Base-by-base conservation (phyloP, 2,329 filamentous ascomycete species). In the Diaporthe amygdali region DNA sequence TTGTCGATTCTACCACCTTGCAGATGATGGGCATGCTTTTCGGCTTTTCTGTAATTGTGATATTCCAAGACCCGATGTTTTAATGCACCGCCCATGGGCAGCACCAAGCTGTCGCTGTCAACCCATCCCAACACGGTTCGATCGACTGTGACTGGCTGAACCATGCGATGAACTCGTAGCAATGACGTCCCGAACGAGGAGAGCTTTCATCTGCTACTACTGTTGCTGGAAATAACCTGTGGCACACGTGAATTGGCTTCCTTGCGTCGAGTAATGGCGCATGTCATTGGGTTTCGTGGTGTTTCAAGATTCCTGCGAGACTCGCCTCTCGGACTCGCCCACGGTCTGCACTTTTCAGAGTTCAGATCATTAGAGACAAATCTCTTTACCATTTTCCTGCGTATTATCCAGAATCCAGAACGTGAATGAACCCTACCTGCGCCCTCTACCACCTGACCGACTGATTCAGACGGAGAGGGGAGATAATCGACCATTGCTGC, bases 21-120 rank as follows among this genome's bases (percentile, higher is more conserved):
- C 41, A 20, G 22, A 34, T 47, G 30, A 34, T 32, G 30, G 44
- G 32, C 30, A 27, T 49, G 20, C 12, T 22, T 37, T 27, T 25
- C 41, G 20, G 59, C 20, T 12, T 9, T 15, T 47, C 8, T 32
- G 41, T 63, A 47, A 63, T 63, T 63, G 59, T 47, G 59, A 63
- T 63, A 47, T 34, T 47, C 59, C 59, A 64, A 64, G 59, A 37
- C 59, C 59, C 41, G 44, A 15, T 37, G 44, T 64, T 64, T 64
- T 37, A 37, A 64, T 63, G 41, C 59, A 20, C 56, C n/a, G 41
- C 9, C 9, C 56, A 47, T 63, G 56, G 56, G 54, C 22, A 41
- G 9, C n/a, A n/a, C 54, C 54, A 59, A 8, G 41, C 59, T 63
- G 59, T 63, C 59, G 47, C 5, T 63, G 59, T 63, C 59, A 47